Evolutionary conservation across 2,329 filamentous ascomycete species (phyloP).

Genomic region (Paecilomyces dactylethromorphus): DNA sequence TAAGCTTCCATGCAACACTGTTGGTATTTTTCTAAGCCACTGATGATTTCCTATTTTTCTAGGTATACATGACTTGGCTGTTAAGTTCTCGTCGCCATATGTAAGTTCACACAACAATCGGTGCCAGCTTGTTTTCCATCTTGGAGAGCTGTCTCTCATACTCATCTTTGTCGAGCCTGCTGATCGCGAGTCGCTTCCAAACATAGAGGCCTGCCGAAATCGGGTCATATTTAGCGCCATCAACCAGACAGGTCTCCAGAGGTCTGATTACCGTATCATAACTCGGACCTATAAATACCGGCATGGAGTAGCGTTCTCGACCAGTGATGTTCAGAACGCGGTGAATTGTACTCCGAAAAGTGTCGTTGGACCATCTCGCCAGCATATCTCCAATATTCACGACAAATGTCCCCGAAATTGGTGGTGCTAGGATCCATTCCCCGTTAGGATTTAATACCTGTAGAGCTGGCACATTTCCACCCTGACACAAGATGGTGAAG

Average conservation of each 20-base stretch:
- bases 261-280: conserved; percentile 4
- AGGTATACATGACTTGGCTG: background rate
- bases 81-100: background rate
- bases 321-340: conserved; percentile 5
- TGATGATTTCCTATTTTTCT: no score
- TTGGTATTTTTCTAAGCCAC: no score
- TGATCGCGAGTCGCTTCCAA: conserved; percentile 5
- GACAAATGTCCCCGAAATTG: conserved; percentile 18
- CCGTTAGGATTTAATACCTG: conserved; percentile 26
- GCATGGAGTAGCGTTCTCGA: conserved; percentile 3
- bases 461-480: conserved; percentile 25
- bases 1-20: no score
- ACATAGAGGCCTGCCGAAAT: conserved; percentile 5
- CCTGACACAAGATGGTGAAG: conserved; percentile 36
- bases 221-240: conserved; percentile 4
- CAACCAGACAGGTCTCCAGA: conserved; percentile 2
- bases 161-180: conserved; percentile 3
- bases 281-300: conserved; percentile 3
- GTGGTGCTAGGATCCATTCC: conserved; percentile 18
- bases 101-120: background rate
- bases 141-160: conserved; percentile 2
- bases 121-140: conserved; percentile 3
- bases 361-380: conserved; percentile 23
- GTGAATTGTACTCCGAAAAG: conserved; percentile 4
- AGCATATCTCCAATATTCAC: conserved; percentile 27